Evolutionary conservation across 2,329 filamentous ascomycete genomes (phyloP).

Genomic region (Botryotinia convoluta): DNA sequence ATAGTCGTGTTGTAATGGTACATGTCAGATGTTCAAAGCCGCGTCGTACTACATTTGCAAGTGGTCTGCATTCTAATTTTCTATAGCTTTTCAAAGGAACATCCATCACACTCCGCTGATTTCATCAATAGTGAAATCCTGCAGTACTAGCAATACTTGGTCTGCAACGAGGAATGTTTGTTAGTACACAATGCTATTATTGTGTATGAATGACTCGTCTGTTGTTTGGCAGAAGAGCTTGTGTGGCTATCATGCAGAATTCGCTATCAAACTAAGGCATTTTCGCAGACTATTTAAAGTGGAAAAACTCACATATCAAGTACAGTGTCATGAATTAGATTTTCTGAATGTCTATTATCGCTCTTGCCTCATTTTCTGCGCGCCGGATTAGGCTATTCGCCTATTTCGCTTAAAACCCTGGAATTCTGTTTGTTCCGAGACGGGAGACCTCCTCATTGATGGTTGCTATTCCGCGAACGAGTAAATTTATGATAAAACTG

Average conservation of each 20-base stretch:
- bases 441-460: neutral
- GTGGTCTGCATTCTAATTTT: neutral
- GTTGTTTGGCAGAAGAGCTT: neutral
- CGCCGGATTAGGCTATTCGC: neutral
- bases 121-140: neutral
- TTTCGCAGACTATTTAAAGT: neutral
- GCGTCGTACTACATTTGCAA: neutral
- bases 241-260: neutral
- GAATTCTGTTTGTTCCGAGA: neutral
- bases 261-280: neutral
- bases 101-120: neutral
- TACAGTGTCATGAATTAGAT: rapidly evolving
- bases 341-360: neutral
- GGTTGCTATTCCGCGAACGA: rapidly evolving
- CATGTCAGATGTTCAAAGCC: no score
- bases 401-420: neutral
- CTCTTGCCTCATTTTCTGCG: neutral
- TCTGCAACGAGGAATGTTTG: neutral
- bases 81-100: neutral
- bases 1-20: no score
- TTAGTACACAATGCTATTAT: neutral
- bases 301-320: neutral
- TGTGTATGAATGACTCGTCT: neutral
- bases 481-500: neutral
- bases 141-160: neutral